phyloP scores from a whole-genome alignment of 495 filamentous ascomycete species.

The Lepidopterella palustris region DNA sequence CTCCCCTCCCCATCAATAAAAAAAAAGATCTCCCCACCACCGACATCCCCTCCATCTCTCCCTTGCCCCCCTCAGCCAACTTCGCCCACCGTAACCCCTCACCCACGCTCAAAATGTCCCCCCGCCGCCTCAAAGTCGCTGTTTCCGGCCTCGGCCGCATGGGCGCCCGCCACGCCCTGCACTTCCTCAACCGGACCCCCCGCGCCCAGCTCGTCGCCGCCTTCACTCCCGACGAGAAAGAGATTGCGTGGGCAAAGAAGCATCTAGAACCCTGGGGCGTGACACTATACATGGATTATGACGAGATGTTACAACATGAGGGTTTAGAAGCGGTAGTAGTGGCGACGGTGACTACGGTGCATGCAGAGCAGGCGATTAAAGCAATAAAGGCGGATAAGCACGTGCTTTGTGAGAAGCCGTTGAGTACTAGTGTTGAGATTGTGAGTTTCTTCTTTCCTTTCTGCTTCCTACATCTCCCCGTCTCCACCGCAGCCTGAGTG shows the following conservation, averaged over 20 bases:
- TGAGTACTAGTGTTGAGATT: conserved; percentile 33
- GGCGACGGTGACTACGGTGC: conserved; percentile 38
- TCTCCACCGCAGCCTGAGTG: neutral
- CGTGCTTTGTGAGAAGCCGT: conserved; percentile 43
- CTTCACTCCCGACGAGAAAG: conserved; percentile 33
- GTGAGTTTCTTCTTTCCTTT: conserved; percentile 8
- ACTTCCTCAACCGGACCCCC: conserved; percentile 37
- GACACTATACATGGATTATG: conserved; percentile 36
- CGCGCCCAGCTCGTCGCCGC: conserved; percentile 38
- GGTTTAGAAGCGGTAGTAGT: conserved; percentile 38
- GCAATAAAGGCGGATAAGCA: conserved; percentile 38
- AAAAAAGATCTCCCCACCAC: neutral
- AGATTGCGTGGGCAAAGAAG: conserved; percentile 32
- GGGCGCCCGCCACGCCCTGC: conserved; percentile 38
- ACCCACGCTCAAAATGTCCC: conserved; percentile 5
- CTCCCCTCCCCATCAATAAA: no score
- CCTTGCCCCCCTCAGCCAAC: neutral
- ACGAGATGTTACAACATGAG: conserved; percentile 39
- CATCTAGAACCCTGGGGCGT: conserved; percentile 34
- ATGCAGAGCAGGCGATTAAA: conserved; percentile 37
- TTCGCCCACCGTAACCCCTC: no score
- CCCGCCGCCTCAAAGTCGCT: conserved; percentile 35
- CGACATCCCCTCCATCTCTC: neutral
- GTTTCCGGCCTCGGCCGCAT: conserved; percentile 42
- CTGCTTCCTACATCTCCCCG: neutral